phyloP scores from a whole-genome alignment of 345 rosid genomes.

The Litchi chinensis region DNA sequence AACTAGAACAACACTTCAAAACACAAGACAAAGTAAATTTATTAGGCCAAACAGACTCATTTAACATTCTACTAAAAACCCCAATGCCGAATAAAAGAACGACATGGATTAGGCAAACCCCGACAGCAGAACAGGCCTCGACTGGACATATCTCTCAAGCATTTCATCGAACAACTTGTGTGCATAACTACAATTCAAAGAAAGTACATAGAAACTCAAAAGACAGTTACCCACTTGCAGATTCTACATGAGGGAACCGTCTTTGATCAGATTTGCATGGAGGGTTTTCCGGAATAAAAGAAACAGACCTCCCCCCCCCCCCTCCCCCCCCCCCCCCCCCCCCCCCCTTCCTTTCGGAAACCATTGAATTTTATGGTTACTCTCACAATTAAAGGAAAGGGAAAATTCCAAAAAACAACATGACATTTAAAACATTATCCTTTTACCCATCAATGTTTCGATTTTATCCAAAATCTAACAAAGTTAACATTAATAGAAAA shows the following conservation, averaged over 20 bases:
- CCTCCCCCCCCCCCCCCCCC: too few relatives aligned
- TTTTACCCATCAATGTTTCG: too few relatives aligned
- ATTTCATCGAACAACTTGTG: conserved; percentile 37
- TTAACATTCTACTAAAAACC: conserved; percentile 41
- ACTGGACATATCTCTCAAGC: conserved; percentile 32
- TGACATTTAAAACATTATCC: too few relatives aligned
- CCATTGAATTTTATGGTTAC: too few relatives aligned
- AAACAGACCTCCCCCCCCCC: too few relatives aligned
- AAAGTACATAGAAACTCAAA: conserved; percentile 4
- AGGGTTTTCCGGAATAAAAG: conserved; percentile 12
- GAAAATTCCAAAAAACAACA: too few relatives aligned
- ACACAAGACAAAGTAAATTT: conserved; percentile 41
- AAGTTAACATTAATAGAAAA: too few relatives aligned
- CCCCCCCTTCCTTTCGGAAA: too few relatives aligned
- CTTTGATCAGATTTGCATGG: conserved; percentile 32
- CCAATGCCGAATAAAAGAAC: conserved; percentile 28
- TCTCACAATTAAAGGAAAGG: too few relatives aligned
- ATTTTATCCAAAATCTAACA: too few relatives aligned
- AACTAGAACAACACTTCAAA: too few relatives aligned
- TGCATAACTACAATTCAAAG: conserved; percentile 24
- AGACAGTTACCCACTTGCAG: conserved; percentile 19
- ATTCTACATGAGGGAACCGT: conserved; percentile 26
- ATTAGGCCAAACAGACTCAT: conserved; percentile 41
- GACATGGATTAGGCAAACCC: conserved; percentile 26
- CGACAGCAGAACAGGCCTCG: conserved; percentile 52